phyloP scores from a whole-genome alignment of 2,329 filamentous ascomycete genomes.

The Alternaria sp. region DNA sequence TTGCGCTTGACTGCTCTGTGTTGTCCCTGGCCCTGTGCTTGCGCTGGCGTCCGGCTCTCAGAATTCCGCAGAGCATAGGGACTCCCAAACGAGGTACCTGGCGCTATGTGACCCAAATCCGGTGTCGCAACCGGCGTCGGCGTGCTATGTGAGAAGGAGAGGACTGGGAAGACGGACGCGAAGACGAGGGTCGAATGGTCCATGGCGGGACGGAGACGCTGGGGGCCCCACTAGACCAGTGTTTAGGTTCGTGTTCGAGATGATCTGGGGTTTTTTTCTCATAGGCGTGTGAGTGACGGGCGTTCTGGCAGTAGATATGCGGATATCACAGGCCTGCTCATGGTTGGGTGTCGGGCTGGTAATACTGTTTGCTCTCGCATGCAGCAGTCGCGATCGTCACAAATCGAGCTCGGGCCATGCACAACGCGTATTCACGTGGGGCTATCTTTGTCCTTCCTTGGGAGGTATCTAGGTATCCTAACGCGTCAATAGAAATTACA shows the following conservation, averaged over 20 bases:
- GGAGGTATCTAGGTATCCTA: neutral
- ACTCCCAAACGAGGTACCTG: slow-evolving; percentile 53
- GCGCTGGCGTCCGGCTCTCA: slow-evolving; percentile 32
- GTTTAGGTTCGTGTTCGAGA: slow-evolving; percentile 10
- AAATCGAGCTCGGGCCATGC: slow-evolving; percentile 16
- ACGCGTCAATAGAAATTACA: neutral
- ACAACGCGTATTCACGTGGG: slow-evolving; percentile 28
- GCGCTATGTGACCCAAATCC: slow-evolving; percentile 51
- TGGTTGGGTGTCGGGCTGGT: slow-evolving; percentile 1
- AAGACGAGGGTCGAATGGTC: slow-evolving; percentile 50
- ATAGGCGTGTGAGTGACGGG: neutral
- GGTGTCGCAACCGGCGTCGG: slow-evolving; percentile 57
- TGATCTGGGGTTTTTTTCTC: neutral
- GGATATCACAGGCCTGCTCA: neutral
- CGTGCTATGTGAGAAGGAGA: slow-evolving; percentile 52
- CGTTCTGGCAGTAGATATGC: neutral
- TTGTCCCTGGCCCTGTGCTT: slow-evolving; percentile 43
- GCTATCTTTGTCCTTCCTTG: neutral
- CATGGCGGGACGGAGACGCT: slow-evolving; percentile 37
- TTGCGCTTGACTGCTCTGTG: slow-evolving; percentile 48
- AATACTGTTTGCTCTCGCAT: slow-evolving; percentile 5
- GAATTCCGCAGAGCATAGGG: slow-evolving; percentile 33
- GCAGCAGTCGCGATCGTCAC: slow-evolving; percentile 15
- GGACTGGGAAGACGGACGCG: slow-evolving; percentile 56
- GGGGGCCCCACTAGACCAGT: slow-evolving; percentile 28